These are phyloP conservation scores for Penicillium aurantiogriseum DNA, from an alignment of 2,329 filamentous ascomycete genomes.

Conservation along the genomic window DNA sequence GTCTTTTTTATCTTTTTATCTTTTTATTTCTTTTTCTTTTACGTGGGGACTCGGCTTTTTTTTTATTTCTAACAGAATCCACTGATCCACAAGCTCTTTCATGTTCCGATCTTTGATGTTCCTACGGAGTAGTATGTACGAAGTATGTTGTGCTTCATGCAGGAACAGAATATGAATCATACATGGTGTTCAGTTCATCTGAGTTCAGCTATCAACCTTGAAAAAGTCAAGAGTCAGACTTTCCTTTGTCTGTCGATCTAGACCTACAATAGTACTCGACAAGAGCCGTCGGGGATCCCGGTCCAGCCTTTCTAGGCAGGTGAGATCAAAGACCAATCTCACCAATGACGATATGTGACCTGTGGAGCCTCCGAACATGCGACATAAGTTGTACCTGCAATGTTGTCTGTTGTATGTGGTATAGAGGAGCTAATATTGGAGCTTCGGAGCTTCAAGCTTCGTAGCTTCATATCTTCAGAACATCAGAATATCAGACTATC, in stretches of 20 bases:
- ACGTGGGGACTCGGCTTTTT: constrained; percentile 17
- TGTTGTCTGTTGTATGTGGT: not conserved
- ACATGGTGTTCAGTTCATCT: not conserved
- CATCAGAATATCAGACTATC: not conserved
- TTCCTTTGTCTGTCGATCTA: not conserved
- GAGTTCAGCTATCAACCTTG: not conserved
- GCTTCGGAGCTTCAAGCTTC: not conserved
- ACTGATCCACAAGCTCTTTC: not conserved
- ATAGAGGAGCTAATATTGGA: not conserved
- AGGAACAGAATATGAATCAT: not conserved
- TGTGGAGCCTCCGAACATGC: not conserved
- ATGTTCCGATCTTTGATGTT: not conserved
- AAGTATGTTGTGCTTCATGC: not conserved
- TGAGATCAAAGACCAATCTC: not conserved
- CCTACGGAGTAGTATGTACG: no score
- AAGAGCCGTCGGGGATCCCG: not conserved
- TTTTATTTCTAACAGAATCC: not conserved
- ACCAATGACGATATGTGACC: not conserved
- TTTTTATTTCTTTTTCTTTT: constrained; percentile 12
- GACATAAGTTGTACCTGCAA: not conserved
- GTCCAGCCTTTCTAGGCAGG: not conserved
- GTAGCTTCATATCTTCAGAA: not conserved
- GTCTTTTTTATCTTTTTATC: constrained; percentile 16
- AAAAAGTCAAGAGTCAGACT: not conserved
- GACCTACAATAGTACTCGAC: not conserved